Percentiles rank a stretch among this genome's conserved stretches.
phyloP scores from a whole-genome alignment of 1,284 basidiomycete species.

The Ceraceosorus guamensis region DNA sequence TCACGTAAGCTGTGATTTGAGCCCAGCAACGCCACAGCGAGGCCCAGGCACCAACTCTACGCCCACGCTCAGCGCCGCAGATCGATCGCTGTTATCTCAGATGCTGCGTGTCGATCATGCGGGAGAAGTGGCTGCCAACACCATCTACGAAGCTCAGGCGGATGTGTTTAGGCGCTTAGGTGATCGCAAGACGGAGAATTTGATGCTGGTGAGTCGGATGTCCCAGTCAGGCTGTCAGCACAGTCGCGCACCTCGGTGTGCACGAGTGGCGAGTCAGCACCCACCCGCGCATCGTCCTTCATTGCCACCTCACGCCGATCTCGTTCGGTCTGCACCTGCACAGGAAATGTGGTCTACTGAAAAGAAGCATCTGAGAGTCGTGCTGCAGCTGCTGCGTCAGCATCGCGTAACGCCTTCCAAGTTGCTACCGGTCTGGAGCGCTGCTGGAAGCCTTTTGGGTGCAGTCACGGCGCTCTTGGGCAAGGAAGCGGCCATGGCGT shows the following conservation, averaged over 20 bases:
- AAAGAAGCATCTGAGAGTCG: slow-evolving; percentile 78
- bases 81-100: background rate
- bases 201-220: too few relatives aligned
- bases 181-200: slow-evolving; percentile 25
- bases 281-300: too few relatives aligned
- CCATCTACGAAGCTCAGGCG: slow-evolving; percentile 46
- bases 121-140: slow-evolving; percentile 46
- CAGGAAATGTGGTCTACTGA: slow-evolving; percentile 98
- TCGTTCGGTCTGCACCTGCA: too few relatives aligned
- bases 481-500: slow-evolving; percentile 94
- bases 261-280: too few relatives aligned
- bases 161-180: slow-evolving; percentile 37
- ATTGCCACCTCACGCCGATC: too few relatives aligned
- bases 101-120: slow-evolving; percentile 47
- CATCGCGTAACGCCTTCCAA: slow-evolving; percentile 76
- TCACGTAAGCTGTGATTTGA: too few relatives aligned
- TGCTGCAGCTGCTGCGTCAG: slow-evolving; percentile 74
- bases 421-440: slow-evolving; percentile 74
- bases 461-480: slow-evolving; percentile 79
- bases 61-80: background rate
- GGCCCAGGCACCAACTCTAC: too few relatives aligned
- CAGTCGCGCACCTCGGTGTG: too few relatives aligned
- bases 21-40: too few relatives aligned
- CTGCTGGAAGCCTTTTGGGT: slow-evolving; percentile 76
- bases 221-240: too few relatives aligned